Evolutionary conservation across 1,139 yeast species (phyloP), one percentile per base, ranked within the genome.

Genomic region (Hyphopichia pseudoburtonii): DNA sequence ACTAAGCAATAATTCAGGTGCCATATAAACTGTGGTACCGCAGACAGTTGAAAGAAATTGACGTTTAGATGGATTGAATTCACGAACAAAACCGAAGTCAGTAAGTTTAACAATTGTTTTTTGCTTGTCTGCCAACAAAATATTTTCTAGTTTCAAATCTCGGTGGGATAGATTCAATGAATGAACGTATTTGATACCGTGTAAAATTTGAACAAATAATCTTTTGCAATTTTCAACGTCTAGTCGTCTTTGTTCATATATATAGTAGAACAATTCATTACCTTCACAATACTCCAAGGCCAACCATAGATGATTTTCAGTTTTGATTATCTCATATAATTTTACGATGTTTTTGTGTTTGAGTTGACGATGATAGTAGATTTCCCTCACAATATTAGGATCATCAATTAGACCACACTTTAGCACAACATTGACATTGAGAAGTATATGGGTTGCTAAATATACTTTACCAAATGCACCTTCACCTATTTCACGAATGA

Each of bases 81-180:
- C 97, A 45, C 97, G 69, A 2, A 96, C 89, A 57, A 92, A 90
- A 0, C 98, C 98, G 62, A 92, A 90, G 64, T 92, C 98, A 3
- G 95, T 82, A 39, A 90, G 62, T 58, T 88, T 88, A 22, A 88
- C 82, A 2, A 61, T 42, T 5, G 66, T 50, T 47, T 78, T 78
- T 38, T 76, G 70, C 42, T 76, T 71, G 50, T 81, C 84, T 45
- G 88, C 95, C 41, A 90, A 62, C 32, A 90, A 61, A 16, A 89
- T 82, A 56, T 90, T 90, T 57, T 90, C 97, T 35, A 90, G 62
- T 56, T 90, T 90, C 53, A 92, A 67, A 57, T 92, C 98, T 40
- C 98, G 72, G 61, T 92, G 97, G 17, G 94, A 83, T 48, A 95
- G 80, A 47, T 88, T 83, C 51, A 81, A 70, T 15, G 83, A 74